phyloP scores from a whole-genome alignment of 805 yeast species.

The Blastobotrys chiropterorum region DNA sequence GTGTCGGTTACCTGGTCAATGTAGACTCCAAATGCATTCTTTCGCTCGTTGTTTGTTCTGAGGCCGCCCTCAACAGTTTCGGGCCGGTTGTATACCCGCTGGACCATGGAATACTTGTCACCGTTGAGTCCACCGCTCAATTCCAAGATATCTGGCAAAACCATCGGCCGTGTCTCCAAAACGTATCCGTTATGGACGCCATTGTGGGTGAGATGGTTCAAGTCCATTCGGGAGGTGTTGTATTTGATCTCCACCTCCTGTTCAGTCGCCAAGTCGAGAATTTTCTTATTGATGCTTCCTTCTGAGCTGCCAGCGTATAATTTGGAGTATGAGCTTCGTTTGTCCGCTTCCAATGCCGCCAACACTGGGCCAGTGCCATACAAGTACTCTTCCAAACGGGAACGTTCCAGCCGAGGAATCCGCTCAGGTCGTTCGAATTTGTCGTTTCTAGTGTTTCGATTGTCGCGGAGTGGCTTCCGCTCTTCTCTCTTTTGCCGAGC shows the following conservation, averaged over 20 bases:
- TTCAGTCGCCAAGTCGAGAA: slow-evolving; percentile 43
- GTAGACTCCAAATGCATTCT: slow-evolving; percentile 61
- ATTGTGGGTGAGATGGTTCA: slow-evolving; percentile 54
- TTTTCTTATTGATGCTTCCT: slow-evolving; percentile 33
- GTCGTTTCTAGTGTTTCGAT: slow-evolving; percentile 16
- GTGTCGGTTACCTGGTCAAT: slow-evolving; percentile 82
- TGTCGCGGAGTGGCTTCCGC: slow-evolving; percentile 20
- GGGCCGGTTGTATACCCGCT: background rate
- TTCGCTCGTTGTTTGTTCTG: slow-evolving; percentile 2
- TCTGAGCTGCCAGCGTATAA: slow-evolving; percentile 42
- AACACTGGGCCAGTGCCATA: slow-evolving; percentile 72
- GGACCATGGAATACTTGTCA: background rate
- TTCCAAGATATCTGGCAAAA: slow-evolving; percentile 28
- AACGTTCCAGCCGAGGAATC: background rate
- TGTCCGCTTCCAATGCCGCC: slow-evolving; percentile 57
- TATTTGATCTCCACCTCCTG: slow-evolving; percentile 35
- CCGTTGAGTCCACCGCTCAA: slow-evolving; percentile 26
- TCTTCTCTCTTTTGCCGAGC: slow-evolving; percentile 38
- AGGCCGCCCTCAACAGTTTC: background rate
- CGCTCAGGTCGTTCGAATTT: background rate
- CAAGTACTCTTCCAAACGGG: slow-evolving; percentile 50
- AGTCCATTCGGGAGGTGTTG: slow-evolving; percentile 41
- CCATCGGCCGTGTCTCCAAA: slow-evolving; percentile 54
- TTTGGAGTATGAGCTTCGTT: slow-evolving; percentile 44
- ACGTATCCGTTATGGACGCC: slow-evolving; percentile 81